A percentile compares a stretch with the other conserved stretches of the same genome.
These are phyloP conservation scores for Ascochyta fabae DNA, from an alignment of 2,329 filamentous ascomycete genomes.

Conservation along the genomic window DNA sequence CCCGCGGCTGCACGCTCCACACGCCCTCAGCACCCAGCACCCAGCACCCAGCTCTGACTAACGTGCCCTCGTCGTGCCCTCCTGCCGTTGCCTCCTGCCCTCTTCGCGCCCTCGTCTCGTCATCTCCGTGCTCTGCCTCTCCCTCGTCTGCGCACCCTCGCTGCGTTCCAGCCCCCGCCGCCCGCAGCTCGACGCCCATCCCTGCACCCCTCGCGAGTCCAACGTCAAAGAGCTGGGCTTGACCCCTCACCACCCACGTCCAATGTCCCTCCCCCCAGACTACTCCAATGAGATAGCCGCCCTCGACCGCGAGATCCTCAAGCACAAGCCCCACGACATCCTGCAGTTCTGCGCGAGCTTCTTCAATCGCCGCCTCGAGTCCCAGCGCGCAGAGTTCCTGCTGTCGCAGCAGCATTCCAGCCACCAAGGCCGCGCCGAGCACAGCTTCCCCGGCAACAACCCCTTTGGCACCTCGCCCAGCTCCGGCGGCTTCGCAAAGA, in stretches of 20 bases:
- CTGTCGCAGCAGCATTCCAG: constrained; percentile 57
- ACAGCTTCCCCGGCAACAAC: constrained; percentile 78
- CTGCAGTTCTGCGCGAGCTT: constrained; percentile 75
- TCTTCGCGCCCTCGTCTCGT: constrained; percentile 1
- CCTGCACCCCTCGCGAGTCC: constrained; percentile 45
- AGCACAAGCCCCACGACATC: constrained; percentile 66
- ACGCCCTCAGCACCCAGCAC: constrained; percentile 9
- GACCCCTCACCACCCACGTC: constrained; percentile 43
- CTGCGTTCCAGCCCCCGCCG: constrained; percentile 38
- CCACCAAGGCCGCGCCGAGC: constrained; percentile 62
- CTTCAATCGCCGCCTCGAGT: constrained; percentile 69
- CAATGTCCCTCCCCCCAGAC: constrained; percentile 51
- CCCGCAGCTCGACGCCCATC: constrained; percentile 38
- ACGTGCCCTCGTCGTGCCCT: neutral
- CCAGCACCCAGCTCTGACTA: neutral
- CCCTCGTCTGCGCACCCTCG: constrained; percentile 25
- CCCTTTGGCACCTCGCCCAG: constrained; percentile 67
- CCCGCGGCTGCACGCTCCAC: constrained; percentile 20
- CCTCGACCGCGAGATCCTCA: constrained; percentile 67
- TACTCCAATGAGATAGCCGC: constrained; percentile 66
- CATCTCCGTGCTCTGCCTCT: constrained; percentile 4
- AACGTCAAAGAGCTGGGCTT: constrained; percentile 48
- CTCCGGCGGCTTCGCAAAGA: constrained; percentile 52
- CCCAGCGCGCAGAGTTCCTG: constrained; percentile 66
- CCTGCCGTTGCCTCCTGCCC: constrained; percentile 6